phyloP scores from a whole-genome alignment of 192 early-diverging fungal genomes.

The Linnemannia exigua region DNA sequence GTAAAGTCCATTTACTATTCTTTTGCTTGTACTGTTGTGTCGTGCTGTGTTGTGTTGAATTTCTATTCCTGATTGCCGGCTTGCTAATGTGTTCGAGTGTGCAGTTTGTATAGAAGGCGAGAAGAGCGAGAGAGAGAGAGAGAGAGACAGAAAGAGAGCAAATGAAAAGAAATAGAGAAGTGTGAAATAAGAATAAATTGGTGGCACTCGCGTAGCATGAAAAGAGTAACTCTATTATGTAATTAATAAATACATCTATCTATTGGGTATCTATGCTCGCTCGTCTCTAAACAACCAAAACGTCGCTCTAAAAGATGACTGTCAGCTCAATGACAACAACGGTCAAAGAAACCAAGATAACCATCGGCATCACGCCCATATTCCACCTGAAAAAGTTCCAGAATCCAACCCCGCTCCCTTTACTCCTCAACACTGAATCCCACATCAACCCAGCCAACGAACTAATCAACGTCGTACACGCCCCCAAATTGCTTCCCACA shows the following conservation, averaged over 20 bases:
- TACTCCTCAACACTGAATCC: slow-evolving; percentile 68
- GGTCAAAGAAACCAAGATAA: slow-evolving; percentile 60
- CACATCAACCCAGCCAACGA: slow-evolving; percentile 84
- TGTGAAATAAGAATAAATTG: neutral
- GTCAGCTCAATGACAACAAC: slow-evolving; percentile 69
- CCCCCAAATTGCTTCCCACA: slow-evolving; percentile 87
- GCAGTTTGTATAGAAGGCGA: neutral
- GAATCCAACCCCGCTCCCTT: slow-evolving; percentile 61
- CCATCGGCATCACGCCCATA: slow-evolving; percentile 67
- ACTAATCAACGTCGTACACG: slow-evolving; percentile 80
- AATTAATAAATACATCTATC: no score
- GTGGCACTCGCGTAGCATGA: neutral
- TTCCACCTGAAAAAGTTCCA: slow-evolving; percentile 72
- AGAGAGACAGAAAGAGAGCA: neutral
- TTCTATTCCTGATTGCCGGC: no score
- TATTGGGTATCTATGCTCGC: neutral
- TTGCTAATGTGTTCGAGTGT: no score
- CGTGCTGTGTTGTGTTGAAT: neutral
- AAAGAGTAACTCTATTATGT: no score
- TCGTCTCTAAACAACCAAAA: neutral
- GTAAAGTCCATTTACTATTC: slow-evolving; percentile 40
- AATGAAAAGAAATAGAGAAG: neutral
- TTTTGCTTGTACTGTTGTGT: slow-evolving; percentile 3
- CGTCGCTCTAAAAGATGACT: slow-evolving; percentile 22
- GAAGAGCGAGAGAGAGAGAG: neutral